phyloP scores from a whole-genome alignment of 441 rosid genomes.

The Corymbia citriodora region DNA sequence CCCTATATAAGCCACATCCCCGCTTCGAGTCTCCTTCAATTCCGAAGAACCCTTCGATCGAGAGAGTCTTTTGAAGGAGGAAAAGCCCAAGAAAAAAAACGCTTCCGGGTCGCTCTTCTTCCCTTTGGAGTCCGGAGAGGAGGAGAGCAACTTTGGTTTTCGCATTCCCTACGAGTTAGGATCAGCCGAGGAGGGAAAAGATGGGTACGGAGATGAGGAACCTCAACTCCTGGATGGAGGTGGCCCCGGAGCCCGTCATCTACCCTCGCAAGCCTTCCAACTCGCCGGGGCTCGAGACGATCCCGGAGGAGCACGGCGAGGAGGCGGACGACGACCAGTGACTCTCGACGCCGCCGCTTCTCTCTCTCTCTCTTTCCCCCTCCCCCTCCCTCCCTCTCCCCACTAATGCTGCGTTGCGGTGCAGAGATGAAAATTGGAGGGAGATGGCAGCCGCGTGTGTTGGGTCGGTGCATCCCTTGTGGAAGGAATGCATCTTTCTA shows the following conservation, averaged over 20 bases:
- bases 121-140: neutral
- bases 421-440: neutral
- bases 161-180: neutral
- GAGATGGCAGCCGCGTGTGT: neutral
- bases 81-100: neutral
- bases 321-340: slow-evolving; percentile 7
- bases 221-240: slow-evolving; percentile 27
- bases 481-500: neutral
- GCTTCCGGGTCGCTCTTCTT: neutral
- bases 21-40: neutral
- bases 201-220: slow-evolving; percentile 18
- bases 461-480: neutral
- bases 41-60: neutral
- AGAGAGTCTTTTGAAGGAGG: neutral
- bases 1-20: neutral
- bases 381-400: neutral
- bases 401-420: neutral
- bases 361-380: neutral
- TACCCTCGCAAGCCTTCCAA: slow-evolving; percentile 18
- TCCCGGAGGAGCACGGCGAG: slow-evolving; percentile 29
- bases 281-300: slow-evolving; percentile 31
- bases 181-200: neutral
- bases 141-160: neutral
- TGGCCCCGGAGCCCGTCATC: slow-evolving; percentile 24
- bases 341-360: neutral